These are phyloP conservation scores for Spergularia marina DNA, from an alignment of 148 eudicot species.

Conservation along the genomic window DNA sequence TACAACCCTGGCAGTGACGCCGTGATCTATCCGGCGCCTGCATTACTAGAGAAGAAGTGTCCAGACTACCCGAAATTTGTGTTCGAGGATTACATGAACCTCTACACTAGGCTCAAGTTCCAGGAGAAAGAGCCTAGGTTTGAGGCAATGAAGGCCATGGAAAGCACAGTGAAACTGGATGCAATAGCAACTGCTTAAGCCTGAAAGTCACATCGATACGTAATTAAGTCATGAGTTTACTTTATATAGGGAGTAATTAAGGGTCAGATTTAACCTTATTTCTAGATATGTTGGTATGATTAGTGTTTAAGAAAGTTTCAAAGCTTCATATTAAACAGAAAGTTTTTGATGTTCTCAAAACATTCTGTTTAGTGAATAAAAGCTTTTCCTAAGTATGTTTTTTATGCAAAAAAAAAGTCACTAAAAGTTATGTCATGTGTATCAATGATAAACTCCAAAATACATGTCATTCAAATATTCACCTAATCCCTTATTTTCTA, in stretches of 20 bases:
- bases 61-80: slow-evolving; percentile 68
- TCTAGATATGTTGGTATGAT: slow-evolving; percentile 7
- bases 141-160: slow-evolving; percentile 73
- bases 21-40: slow-evolving; percentile 77
- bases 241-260: slow-evolving; percentile 9
- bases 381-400: neutral
- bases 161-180: slow-evolving; percentile 38
- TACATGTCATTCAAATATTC: neutral
- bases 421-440: neutral
- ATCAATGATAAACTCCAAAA: slow-evolving; percentile 5
- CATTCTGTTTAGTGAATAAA: slow-evolving; percentile 16
- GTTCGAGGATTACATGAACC: slow-evolving; percentile 96
- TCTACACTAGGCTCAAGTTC: slow-evolving; percentile 74
- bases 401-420: neutral
- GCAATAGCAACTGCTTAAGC: slow-evolving; percentile 49
- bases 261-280: slow-evolving; percentile 5
- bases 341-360: slow-evolving; percentile 3
- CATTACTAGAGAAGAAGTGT: slow-evolving; percentile 37
- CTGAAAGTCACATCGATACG: neutral
- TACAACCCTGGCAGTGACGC: slow-evolving; percentile 97
- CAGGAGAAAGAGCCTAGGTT: slow-evolving; percentile 90
- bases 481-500: neutral
- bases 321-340: slow-evolving; percentile 17
- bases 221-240: slow-evolving; percentile 9
- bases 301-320: slow-evolving; percentile 2